Conservation (phyloP, 441 rosid species). For the Jatropha multifida region DNA sequence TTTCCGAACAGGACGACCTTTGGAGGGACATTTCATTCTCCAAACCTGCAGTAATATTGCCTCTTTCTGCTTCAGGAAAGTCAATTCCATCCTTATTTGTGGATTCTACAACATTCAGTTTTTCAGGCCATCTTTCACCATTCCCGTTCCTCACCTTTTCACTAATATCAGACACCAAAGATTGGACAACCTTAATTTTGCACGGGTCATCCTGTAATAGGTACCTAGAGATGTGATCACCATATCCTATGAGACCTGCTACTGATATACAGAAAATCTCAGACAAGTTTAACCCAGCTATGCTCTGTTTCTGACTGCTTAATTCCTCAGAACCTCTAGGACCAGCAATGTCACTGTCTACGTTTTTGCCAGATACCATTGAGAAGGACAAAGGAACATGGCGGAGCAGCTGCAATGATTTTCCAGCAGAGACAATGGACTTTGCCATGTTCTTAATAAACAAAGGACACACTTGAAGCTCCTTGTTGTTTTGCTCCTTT, state of each 20-base stretch:
- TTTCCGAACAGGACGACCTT: slow-evolving; percentile 70
- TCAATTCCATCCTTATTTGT: slow-evolving; percentile 29
- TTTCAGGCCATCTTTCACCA: slow-evolving; percentile 39
- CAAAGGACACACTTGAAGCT: slow-evolving; percentile 57
- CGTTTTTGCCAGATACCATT: slow-evolving; percentile 34
- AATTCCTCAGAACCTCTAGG: slow-evolving; percentile 28
- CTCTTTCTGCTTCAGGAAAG: slow-evolving; percentile 29
- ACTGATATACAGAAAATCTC: slow-evolving; percentile 76
- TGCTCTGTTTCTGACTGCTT: slow-evolving; percentile 30
- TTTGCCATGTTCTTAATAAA: slow-evolving; percentile 69
- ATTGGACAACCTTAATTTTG: slow-evolving; percentile 39
- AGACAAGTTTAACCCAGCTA: slow-evolving; percentile 66
- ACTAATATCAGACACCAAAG: slow-evolving; percentile 33
- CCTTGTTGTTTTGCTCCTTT: slow-evolving; percentile 49
- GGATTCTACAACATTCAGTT: slow-evolving; percentile 34
- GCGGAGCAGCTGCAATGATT: slow-evolving; percentile 84
- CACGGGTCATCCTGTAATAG: slow-evolving; percentile 44
- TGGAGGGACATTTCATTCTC: slow-evolving; percentile 25
- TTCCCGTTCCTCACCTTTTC: slow-evolving; percentile 28
- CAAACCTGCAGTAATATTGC: slow-evolving; percentile 19
- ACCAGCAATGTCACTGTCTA: slow-evolving; percentile 32
- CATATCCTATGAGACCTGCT: slow-evolving; percentile 73
- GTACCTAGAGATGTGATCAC: slow-evolving; percentile 63
- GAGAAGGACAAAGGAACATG: slow-evolving; percentile 52
- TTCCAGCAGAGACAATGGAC: slow-evolving; percentile 92